Evolutionary conservation across 2,329 filamentous ascomycete species (phyloP).

Genomic region (Cordyceps militaris): DNA sequence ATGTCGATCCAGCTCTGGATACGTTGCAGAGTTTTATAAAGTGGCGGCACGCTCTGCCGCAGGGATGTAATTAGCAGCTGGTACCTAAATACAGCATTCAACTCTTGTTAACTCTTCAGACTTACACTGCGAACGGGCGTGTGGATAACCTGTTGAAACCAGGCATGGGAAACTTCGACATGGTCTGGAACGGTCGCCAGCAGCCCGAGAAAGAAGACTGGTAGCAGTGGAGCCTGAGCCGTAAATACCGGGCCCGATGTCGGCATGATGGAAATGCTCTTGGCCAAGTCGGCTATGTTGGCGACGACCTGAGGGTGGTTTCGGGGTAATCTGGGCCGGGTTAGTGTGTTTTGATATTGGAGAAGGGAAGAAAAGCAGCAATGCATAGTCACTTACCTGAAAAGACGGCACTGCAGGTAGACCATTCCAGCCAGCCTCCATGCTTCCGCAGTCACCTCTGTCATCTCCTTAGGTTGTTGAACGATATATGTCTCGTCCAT

Average conservation of each 20-base stretch:
- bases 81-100: background rate
- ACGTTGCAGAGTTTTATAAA: slow-evolving; percentile 26
- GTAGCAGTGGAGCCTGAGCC: slow-evolving; percentile 34
- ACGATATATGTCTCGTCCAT: slow-evolving; percentile 21
- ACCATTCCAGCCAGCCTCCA: slow-evolving; percentile 34
- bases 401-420: slow-evolving; percentile 32
- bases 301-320: slow-evolving; percentile 28
- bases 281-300: slow-evolving; percentile 27
- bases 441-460: slow-evolving; percentile 33
- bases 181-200: slow-evolving; percentile 26
- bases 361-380: background rate
- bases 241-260: slow-evolving; percentile 34
- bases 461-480: slow-evolving; percentile 28
- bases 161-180: slow-evolving; percentile 23
- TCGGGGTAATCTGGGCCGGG: slow-evolving; percentile 28
- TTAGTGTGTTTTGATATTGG: background rate
- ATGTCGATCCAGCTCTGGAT: slow-evolving; percentile 30
- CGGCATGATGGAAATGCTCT: slow-evolving; percentile 33
- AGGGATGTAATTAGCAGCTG: slow-evolving; percentile 12
- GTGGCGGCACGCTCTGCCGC: slow-evolving; percentile 33
- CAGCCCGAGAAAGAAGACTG: slow-evolving; percentile 34
- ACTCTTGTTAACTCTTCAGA: slow-evolving; percentile 2
- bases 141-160: slow-evolving; percentile 31
- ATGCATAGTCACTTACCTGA: slow-evolving; percentile 24
- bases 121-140: slow-evolving; percentile 35